Evolutionary conservation across 768 basidiomycete species (phyloP), one percentile per base, ranked within the genome.

Genomic region (Dentipellis fragilis): DNA sequence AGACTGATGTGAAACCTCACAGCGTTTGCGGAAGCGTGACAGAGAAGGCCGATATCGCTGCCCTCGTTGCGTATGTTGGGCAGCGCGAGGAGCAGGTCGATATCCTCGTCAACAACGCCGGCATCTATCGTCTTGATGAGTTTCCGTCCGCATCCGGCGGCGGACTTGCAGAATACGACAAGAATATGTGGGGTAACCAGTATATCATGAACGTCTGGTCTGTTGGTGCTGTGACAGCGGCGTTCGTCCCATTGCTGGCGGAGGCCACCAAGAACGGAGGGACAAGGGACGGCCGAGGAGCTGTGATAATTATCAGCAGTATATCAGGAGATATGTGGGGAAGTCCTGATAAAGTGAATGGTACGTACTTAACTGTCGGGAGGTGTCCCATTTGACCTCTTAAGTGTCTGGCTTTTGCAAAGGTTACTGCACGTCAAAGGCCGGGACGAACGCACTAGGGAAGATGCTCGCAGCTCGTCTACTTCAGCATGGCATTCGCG

Each of bases 291-390:
- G 42, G 42, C 42, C 42, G 42, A 3, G 42, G 42, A 10, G n/a
- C n/a, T 17, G 42, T 45, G n/a, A 19, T 45, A n/a, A n/a, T 45
- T 19, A 45, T 45, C 42, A 17, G 42, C 42, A 45, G 42, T 19
- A 16, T 45, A 12, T n/a, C n/a, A 3, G 42, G n/a, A n/a, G 42
- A 45, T 7, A 45, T 45, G 42, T 45, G 42, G 42, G n/a, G 10
- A 83, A 85, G 50, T 87, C 84, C 80, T 81, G n/a, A 87, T 89
- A 45, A 51, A 74, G 87, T 58, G 85, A 84, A 64, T 88, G 89
- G 60, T 89, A 48, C 85, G 84, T 35, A 86, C 87, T 40, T 87
- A 86, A 4, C 80, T 89, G 6, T 29, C 29, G 29, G 29, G 6
- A 29, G 29, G 29, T 29, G 22, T 29, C 6, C 29, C 3, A 29